Evolutionary conservation across 495 filamentous ascomycete genomes (phyloP), one percentile per base, ranked within the genome.

Genomic region (Aspergillus sclerotiicarbonarius): DNA sequence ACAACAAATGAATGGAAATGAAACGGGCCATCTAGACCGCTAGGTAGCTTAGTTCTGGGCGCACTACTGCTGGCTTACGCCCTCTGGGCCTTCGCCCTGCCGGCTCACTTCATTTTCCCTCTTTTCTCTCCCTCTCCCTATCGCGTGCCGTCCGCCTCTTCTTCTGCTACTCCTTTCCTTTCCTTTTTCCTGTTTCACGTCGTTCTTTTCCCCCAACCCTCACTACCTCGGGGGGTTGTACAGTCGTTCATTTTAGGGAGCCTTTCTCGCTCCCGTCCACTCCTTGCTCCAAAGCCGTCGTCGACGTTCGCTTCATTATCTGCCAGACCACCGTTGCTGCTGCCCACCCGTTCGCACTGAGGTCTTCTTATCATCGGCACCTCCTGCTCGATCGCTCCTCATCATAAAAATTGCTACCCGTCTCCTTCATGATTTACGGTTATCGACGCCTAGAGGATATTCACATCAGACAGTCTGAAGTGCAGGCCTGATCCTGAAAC

Each of bases 211-310:
- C 57, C 53, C 21, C 30, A 35, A 18, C 21, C 51, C 9, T 43
- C 48, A 53, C 25, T 32, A 48, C 10, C 8, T 44, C 31, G 31
- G 47, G 44, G 19, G 21, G 16, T 45, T 56, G 51, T 44, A 30
- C 54, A 49, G 60, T 63, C 66, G 56, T 58, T 75, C 69, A 49
- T 68, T 72, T 68, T 33, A 48, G 51, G 66, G 62, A 65, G 56
- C 52, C 43, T 29, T 54, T 50, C n/a, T 41, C 32, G 54, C 59
- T 59, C 67, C 65, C 53, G 58, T 69, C 68, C 74, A 71, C 61
- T 77, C 74, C 29, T 71, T 76, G 37, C 29, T 46, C 43, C 54
- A 54, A 51, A 29, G 30, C 16, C 44, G 21, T 32, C 20, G 43
- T 51, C 39, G 48, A 16, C 37, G 30, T 60, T 49, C 39, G 54